Conservation (phyloP, 2,329 filamentous ascomycete species). For the Aspergillus proliferans region DNA sequence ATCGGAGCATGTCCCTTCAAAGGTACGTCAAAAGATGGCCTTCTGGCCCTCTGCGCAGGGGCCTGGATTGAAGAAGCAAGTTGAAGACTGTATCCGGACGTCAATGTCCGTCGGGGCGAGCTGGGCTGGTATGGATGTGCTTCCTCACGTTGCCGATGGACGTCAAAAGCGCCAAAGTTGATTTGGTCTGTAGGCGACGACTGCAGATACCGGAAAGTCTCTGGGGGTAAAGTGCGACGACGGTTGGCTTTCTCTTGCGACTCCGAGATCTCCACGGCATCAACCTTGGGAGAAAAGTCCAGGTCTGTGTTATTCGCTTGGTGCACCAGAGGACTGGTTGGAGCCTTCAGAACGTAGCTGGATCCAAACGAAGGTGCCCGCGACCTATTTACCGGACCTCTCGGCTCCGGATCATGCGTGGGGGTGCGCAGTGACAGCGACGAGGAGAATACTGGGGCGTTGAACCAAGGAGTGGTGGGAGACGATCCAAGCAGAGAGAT, state of each 20-base stretch:
- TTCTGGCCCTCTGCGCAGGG: slow-evolving; percentile 40
- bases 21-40: slow-evolving; percentile 71
- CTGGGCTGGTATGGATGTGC: slow-evolving; percentile 67
- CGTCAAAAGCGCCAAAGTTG: slow-evolving; percentile 39
- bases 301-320: slow-evolving; percentile 78
- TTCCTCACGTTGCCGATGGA: slow-evolving; percentile 52
- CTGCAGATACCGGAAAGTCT: slow-evolving; percentile 48
- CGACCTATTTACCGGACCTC: slow-evolving; percentile 24
- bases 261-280: slow-evolving; percentile 46
- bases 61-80: slow-evolving; percentile 40
- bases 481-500: slow-evolving; percentile 38
- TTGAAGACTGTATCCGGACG: slow-evolving; percentile 50
- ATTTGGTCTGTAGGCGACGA: slow-evolving; percentile 37
- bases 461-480: slow-evolving; percentile 54
- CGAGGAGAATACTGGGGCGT: slow-evolving; percentile 20
- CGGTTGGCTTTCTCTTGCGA: slow-evolving; percentile 48
- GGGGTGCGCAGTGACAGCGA: slow-evolving; percentile 10
- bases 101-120: slow-evolving; percentile 69
- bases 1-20: slow-evolving; percentile 85
- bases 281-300: slow-evolving; percentile 53
- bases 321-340: slow-evolving; percentile 87
- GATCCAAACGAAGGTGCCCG: slow-evolving; percentile 61
- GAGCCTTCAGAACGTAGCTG: slow-evolving; percentile 77
- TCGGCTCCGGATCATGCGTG: slow-evolving; percentile 11
- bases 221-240: slow-evolving; percentile 66